Percentiles rank a stretch among this genome's conserved stretches.
These are phyloP conservation scores for Arachis hypogaea DNA, from an alignment of 306 rosid genomes.

Conservation along the genomic window DNA sequence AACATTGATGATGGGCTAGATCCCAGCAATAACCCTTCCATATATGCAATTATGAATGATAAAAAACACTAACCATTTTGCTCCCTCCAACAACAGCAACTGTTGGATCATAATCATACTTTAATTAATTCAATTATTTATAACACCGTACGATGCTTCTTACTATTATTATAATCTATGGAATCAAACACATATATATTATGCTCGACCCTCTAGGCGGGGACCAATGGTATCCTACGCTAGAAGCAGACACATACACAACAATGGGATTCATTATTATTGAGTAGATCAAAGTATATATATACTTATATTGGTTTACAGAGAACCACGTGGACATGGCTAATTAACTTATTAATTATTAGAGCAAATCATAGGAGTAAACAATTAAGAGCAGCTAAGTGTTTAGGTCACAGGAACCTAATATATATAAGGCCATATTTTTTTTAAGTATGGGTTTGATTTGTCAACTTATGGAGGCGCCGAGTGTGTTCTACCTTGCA, in stretches of 20 bases:
- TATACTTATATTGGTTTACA: conserved; percentile 18
- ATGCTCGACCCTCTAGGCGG: conserved; percentile 40
- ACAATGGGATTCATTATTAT: conserved; percentile 35
- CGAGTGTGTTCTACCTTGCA: conserved; percentile 13
- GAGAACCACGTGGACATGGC: conserved; percentile 24
- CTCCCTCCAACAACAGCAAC: conserved; percentile 43
- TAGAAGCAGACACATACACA: conserved; percentile 2
- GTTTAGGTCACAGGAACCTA: neutral
- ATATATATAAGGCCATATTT: too few species aligned
- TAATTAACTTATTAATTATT: conserved; percentile 17
- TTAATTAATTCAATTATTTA: neutral
- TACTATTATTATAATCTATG: conserved; percentile 23
- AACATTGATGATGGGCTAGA: conserved; percentile 34
- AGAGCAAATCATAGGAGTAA: neutral
- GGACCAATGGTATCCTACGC: conserved; percentile 40
- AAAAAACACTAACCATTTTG: conserved; percentile 35
- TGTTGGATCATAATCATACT: neutral
- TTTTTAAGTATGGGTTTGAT: conserved; percentile 2
- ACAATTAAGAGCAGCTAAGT: neutral
- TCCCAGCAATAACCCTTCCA: conserved; percentile 27
- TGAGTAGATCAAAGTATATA: conserved; percentile 1
- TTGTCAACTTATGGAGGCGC: conserved; percentile 19
- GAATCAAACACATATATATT: conserved; percentile 1
- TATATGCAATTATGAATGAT: neutral
- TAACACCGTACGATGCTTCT: conserved; percentile 16